Conservation (phyloP, 1,139 yeast genomes). For the Blastobotrys elegans region DNA sequence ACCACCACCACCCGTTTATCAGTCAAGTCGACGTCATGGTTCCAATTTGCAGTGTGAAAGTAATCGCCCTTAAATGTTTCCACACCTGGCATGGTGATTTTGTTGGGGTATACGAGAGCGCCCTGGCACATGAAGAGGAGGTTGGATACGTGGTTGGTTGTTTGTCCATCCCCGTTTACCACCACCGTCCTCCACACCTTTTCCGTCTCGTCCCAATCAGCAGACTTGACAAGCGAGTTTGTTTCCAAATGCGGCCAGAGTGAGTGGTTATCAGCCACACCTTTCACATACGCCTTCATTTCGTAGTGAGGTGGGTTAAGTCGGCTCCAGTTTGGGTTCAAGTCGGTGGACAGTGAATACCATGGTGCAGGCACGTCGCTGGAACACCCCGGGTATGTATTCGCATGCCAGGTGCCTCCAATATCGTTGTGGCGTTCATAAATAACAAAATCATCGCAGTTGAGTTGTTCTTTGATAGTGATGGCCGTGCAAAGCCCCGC, state of each 20-base stretch:
- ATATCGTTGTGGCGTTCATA: slow-evolving; percentile 30
- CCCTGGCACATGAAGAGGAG: slow-evolving; percentile 25
- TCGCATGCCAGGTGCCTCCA: slow-evolving; percentile 30
- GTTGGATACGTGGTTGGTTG: slow-evolving; percentile 18
- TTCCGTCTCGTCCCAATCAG: slow-evolving; percentile 26
- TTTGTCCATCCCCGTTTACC: slow-evolving; percentile 25
- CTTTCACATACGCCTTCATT: slow-evolving; percentile 23
- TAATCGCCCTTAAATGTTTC: slow-evolving; percentile 30
- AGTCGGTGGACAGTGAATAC: slow-evolving; percentile 27
- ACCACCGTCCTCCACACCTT: slow-evolving; percentile 23
- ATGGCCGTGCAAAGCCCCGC: slow-evolving; percentile 32
- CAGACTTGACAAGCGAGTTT: slow-evolving; percentile 21
- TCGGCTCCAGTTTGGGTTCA: slow-evolving; percentile 28
- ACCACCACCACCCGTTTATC: slow-evolving; percentile 28
- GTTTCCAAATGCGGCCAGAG: slow-evolving; percentile 20
- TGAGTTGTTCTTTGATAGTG: slow-evolving; percentile 31
- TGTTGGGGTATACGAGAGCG: slow-evolving; percentile 23
- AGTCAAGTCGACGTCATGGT: slow-evolving; percentile 19
- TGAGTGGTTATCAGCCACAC: slow-evolving; percentile 23
- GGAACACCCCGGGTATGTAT: slow-evolving; percentile 28
- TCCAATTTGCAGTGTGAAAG: slow-evolving; percentile 29
- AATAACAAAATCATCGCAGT: slow-evolving; percentile 36
- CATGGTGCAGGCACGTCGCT: slow-evolving; percentile 30
- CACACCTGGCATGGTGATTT: slow-evolving; percentile 26
- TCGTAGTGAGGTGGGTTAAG: slow-evolving; percentile 25